Base-by-base conservation (phyloP, 2,329 filamentous ascomycete genomes). In the Calonectria leucothoes region DNA sequence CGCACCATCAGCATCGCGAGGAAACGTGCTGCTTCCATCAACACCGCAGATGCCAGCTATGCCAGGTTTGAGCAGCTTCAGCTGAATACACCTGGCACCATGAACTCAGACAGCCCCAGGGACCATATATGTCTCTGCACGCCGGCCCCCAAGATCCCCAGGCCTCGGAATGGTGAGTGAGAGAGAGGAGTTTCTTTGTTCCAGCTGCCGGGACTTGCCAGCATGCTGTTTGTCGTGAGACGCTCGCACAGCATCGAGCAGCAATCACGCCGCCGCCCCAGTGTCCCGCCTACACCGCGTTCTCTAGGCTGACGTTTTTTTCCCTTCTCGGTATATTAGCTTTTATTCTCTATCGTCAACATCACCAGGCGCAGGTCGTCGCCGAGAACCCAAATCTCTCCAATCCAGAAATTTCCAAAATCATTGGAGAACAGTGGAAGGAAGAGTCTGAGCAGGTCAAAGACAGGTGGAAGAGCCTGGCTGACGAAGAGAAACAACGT, bases 381-480 rank as follows among this genome's bases (percentile, higher is more conserved):
- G 89, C 92, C 68, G 90, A 94, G 78, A 91, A 98, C 81, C 96
- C 96, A n/a, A 94, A 95, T 55, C 91, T 98, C 76, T 93, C 96
- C 57, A 98, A 98, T 84, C 96, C 96, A 4, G 95, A 98, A 66
- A 98, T 98, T 79, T 98, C 96, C 77, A 98, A 98, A 85, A 97
- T 98, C 79, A 98, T 98, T 78, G 96, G 96, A 66, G 92, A 95
- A 83, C 93, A 96, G 90, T 99, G 97, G 97, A 92, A 93, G 81
- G 90, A 92, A 70, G 93, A 97, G 81, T 86, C 92, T 5, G 89
- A 93, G 29, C 91, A 94, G 67, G 89, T 93, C 71, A 98, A 98
- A 85, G 91, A 92, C 76, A 90, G 93, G 83, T 99, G 97, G 97
- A 98, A 97, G 84, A 89, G 90, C 74, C 90, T 98, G 70, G 97